phyloP scores from a whole-genome alignment of 805 yeast species.

The Metschnikowia lunata region DNA sequence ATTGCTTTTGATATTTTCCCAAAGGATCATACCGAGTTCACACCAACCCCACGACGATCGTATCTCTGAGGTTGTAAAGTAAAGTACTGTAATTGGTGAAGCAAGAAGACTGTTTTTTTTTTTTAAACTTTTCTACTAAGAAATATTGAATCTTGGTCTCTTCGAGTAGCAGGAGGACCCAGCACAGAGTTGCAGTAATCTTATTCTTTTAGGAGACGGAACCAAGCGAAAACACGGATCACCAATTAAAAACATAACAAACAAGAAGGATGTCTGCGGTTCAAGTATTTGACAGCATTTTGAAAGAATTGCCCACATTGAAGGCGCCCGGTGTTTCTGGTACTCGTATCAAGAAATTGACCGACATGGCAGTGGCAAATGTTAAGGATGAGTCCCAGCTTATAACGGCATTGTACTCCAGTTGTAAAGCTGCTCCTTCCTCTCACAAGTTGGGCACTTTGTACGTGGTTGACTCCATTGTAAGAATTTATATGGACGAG shows the following conservation, averaged over 20 bases:
- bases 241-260: background rate
- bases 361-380: conserved; percentile 70
- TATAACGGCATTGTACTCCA: conserved; percentile 54
- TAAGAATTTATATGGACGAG: conserved; percentile 76
- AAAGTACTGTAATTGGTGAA: conserved; percentile 16
- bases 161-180: conserved; percentile 7
- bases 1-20: too few species aligned
- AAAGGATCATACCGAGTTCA: too few species aligned
- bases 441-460: conserved; percentile 86
- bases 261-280: conserved; percentile 31
- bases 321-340: conserved; percentile 95
- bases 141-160: conserved; percentile 4
- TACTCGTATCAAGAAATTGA: conserved; percentile 82
- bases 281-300: conserved; percentile 45
- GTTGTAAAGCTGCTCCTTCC: conserved; percentile 68
- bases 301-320: conserved; percentile 50
- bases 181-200: conserved; percentile 7
- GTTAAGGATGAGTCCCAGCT: conserved; percentile 55
- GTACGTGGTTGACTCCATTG: conserved; percentile 89
- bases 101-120: conserved; percentile 3
- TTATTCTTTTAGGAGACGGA: background rate
- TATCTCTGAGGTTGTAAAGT: conserved; percentile 13
- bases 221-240: background rate
- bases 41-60: background rate
- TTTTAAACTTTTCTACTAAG: conserved; percentile 1